Percentiles rank a stretch among this genome's conserved stretches.
Evolutionary conservation across 495 filamentous ascomycete species (phyloP).

Genomic region (Jackrogersella minutella): DNA sequence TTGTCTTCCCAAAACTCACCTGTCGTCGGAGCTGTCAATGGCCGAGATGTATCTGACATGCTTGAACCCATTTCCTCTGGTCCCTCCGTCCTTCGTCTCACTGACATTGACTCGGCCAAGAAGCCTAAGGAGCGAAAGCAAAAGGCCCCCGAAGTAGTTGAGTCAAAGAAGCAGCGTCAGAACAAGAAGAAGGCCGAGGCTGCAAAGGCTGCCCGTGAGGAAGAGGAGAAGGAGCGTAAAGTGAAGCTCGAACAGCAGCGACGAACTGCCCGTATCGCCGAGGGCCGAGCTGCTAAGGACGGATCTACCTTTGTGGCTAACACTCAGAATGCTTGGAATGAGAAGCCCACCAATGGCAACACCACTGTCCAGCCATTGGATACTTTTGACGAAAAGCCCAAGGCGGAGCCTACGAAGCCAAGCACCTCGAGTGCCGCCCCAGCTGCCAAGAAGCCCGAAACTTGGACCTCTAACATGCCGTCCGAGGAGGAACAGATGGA

Average conservation of each 20-base stretch:
- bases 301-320: conserved; percentile 63
- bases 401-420: conserved; percentile 34
- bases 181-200: conserved; percentile 82
- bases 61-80: conserved; percentile 73
- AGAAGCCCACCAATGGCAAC: conserved; percentile 63
- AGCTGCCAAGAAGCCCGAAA: conserved; percentile 46
- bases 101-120: conserved; percentile 64
- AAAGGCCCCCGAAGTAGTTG: conserved; percentile 60
- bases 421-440: conserved; percentile 33
- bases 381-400: conserved; percentile 68
- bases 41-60: conserved; percentile 82
- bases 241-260: conserved; percentile 79
- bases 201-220: conserved; percentile 72
- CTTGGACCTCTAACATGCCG: conserved; percentile 67
- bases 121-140: conserved; percentile 71
- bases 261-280: conserved; percentile 77
- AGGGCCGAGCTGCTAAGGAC: conserved; percentile 80
- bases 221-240: conserved; percentile 76
- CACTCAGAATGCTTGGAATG: conserved; percentile 60
- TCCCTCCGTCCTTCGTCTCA: conserved; percentile 80
- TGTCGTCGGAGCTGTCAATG: conserved; percentile 58
- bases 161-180: conserved; percentile 92
- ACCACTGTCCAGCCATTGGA: conserved; percentile 70
- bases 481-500: conserved; percentile 89
- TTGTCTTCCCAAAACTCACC: conserved; percentile 71